Conservation (phyloP, 345 rosid genomes). For the Sapria himalayana region DNA sequence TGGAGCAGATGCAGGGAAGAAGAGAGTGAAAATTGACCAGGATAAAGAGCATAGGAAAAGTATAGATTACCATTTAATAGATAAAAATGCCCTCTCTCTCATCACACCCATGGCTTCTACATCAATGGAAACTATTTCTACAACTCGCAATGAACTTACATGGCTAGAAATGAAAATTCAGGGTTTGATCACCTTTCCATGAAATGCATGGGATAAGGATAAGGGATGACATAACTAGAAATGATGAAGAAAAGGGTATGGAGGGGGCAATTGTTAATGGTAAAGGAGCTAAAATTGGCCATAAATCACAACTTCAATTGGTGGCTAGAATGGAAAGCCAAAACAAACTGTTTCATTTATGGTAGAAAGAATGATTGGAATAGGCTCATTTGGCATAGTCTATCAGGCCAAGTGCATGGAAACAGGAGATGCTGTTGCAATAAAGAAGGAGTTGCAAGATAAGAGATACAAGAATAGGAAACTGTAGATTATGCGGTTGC, state of each 20-base stretch:
- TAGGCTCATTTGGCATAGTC: slow-evolving; percentile 88
- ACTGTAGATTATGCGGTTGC: slow-evolving; percentile 82
- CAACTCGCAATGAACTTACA: slow-evolving; percentile 26
- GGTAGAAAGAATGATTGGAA: slow-evolving; percentile 78
- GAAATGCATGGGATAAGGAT: slow-evolving; percentile 43
- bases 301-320: slow-evolving; percentile 53
- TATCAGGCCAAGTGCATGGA: slow-evolving; percentile 88
- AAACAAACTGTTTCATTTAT: slow-evolving; percentile 66
- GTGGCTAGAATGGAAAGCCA: slow-evolving; percentile 78
- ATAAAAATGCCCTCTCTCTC: slow-evolving; percentile 20
- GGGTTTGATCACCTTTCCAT: slow-evolving; percentile 37
- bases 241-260: slow-evolving; percentile 43
- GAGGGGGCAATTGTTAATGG: slow-evolving; percentile 51
- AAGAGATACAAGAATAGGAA: slow-evolving; percentile 96
- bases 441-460: slow-evolving; percentile 85
- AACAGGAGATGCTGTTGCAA: slow-evolving; percentile 67
- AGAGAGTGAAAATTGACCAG: slow-evolving; percentile 64
- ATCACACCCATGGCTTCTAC: slow-evolving; percentile 39
- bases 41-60: slow-evolving; percentile 15
- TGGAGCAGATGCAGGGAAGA: slow-evolving; percentile 49
- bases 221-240: slow-evolving; percentile 28
- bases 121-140: slow-evolving; percentile 29
- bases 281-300: slow-evolving; percentile 74
- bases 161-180: slow-evolving; percentile 18
- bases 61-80: slow-evolving; percentile 22